Conservation (phyloP, 176 grass and related monocot species). For the Chrysopogon serrulatus region DNA sequence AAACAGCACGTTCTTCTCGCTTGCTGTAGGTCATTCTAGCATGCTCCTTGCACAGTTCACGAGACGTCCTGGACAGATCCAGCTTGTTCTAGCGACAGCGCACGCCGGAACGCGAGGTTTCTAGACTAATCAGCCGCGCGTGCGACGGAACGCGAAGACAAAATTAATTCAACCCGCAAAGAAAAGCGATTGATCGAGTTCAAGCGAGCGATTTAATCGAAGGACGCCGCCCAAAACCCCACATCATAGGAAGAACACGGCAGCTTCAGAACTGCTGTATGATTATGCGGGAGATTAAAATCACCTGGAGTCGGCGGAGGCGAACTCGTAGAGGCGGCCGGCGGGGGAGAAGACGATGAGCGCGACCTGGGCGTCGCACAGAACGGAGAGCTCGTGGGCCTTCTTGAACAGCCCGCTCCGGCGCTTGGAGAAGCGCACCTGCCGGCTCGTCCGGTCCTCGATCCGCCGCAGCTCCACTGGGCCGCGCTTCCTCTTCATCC, state of each 20-base stretch:
- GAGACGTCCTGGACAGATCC: background rate
- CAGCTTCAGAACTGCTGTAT: background rate
- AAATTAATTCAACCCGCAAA: background rate
- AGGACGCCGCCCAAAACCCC: too few species aligned
- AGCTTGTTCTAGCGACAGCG: background rate
- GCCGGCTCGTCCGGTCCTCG: conserved; percentile 39
- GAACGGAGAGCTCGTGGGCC: conserved; percentile 51
- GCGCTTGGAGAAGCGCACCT: conserved; percentile 64
- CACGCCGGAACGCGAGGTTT: background rate
- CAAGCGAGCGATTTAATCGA: too few species aligned
- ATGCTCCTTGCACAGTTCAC: background rate
- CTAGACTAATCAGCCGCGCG: too few species aligned
- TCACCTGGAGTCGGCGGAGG: conserved; percentile 15
- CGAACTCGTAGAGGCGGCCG: conserved; percentile 31
- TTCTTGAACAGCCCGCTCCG: conserved; percentile 58
- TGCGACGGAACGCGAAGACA: background rate
- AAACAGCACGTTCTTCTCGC: background rate
- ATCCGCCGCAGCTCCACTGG: conserved; percentile 36
- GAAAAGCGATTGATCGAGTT: background rate
- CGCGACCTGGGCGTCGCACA: conserved; percentile 61
- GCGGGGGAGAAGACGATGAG: conserved; percentile 57
- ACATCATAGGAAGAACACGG: background rate
- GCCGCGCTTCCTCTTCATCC: conserved; percentile 12
- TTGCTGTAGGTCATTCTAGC: background rate
- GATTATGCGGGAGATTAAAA: background rate